A percentile compares a stretch with the other conserved stretches of the same genome.
phyloP scores from a whole-genome alignment of 148 eudicot species.

The Arbutus unedo region DNA sequence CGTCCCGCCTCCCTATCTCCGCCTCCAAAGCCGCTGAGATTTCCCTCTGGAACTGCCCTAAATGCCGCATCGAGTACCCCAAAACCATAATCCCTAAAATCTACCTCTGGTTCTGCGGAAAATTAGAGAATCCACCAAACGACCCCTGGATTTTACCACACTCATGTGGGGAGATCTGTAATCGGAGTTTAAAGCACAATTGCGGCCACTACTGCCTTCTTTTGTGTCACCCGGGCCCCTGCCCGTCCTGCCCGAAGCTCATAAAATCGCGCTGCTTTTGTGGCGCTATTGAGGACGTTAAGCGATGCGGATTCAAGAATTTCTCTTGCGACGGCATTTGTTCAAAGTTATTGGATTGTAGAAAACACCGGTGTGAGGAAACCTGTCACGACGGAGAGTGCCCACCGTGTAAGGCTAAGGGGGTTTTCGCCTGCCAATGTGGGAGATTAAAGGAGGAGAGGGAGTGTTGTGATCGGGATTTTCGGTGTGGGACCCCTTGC shows the following conservation, averaged over 20 bases:
- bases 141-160: constrained; percentile 97
- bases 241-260: constrained; percentile 90
- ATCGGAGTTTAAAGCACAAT: constrained; percentile 49
- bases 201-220: constrained; percentile 86
- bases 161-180: constrained; percentile 91
- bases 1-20: constrained; percentile 58
- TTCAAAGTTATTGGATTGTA: constrained; percentile 53
- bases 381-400: constrained; percentile 82
- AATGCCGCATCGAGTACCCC: constrained; percentile 77
- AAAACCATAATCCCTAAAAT: constrained; percentile 54
- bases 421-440: constrained; percentile 65
- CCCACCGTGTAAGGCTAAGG: constrained; percentile 67
- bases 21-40: constrained; percentile 45
- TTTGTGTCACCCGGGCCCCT: constrained; percentile 91
- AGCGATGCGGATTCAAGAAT: constrained; percentile 85
- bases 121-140: constrained; percentile 56
- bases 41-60: constrained; percentile 88
- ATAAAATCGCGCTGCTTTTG: constrained; percentile 74
- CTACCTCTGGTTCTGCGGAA: constrained; percentile 78
- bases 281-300: constrained; percentile 66
- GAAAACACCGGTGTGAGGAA: constrained; percentile 63
- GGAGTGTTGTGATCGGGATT: constrained; percentile 70
- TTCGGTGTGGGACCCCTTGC: constrained; percentile 63
- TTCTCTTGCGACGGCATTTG: constrained; percentile 74
- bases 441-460: constrained; percentile 68